A percentile compares a stretch with the other conserved stretches of the same genome.
These are phyloP conservation scores for Haematococcus lacustris DNA, from an alignment of 139 green algal species.

Conservation along the genomic window DNA sequence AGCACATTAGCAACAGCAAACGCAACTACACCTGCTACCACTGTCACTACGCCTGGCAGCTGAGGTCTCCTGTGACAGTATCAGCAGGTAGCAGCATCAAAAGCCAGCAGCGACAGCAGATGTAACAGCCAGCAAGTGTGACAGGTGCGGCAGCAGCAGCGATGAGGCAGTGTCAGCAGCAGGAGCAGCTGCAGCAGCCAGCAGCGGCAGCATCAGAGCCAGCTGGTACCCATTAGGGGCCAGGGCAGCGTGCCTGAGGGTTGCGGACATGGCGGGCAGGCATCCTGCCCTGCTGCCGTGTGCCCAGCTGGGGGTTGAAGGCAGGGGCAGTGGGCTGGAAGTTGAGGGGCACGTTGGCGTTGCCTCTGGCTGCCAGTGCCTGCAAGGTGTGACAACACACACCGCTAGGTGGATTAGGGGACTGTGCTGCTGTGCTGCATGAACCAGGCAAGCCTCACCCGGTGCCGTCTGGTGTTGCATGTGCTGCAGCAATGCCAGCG, in stretches of 20 bases:
- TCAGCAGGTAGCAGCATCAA: not conserved
- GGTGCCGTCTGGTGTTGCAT: too few relatives aligned
- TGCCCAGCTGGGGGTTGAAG: conserved; percentile 28
- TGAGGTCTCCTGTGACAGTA: not conserved
- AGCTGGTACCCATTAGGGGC: too few relatives aligned
- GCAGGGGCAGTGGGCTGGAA: conserved; percentile 55
- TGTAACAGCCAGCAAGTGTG: not conserved
- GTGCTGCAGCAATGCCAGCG: too few relatives aligned
- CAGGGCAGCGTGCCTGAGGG: conserved; percentile 8
- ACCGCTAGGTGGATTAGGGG: too few relatives aligned
- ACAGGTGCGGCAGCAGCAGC: not conserved
- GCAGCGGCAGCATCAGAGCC: not conserved
- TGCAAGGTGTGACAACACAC: too few relatives aligned
- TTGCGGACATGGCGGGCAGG: conserved; percentile 14
- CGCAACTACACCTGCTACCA: not conserved
- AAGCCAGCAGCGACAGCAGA: not conserved
- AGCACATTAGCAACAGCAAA: not conserved
- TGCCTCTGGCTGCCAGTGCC: conserved; percentile 30
- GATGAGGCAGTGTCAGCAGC: not conserved
- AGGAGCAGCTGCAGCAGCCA: not conserved
- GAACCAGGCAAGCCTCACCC: too few relatives aligned
- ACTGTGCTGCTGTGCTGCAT: too few relatives aligned
- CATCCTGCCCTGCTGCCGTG: conserved; percentile 17
- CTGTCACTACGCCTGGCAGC: not conserved
- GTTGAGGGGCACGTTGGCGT: conserved; percentile 56